Conservation (phyloP, 2,329 filamentous ascomycete species). For the Cladorrhinum sp. region DNA sequence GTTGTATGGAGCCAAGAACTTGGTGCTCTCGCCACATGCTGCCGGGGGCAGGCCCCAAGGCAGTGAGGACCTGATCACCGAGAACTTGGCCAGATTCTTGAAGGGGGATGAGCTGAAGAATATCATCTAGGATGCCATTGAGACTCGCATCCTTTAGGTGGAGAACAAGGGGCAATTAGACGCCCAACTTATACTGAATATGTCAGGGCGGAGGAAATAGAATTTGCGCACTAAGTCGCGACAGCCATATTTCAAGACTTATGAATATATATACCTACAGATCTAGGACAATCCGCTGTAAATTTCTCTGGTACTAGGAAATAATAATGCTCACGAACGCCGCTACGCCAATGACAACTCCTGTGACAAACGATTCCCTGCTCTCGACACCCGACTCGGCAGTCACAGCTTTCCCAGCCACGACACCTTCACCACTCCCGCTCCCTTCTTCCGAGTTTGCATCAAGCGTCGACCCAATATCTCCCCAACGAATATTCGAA, state of each 20-base stretch:
- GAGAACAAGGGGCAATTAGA: too few relatives aligned
- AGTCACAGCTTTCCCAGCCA: not conserved
- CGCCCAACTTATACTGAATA: too few relatives aligned
- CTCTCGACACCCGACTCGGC: not conserved
- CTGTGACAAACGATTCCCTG: not conserved
- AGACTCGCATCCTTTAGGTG: too few relatives aligned
- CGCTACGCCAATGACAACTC: not conserved
- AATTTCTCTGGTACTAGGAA: too few relatives aligned
- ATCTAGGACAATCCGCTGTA: too few relatives aligned
- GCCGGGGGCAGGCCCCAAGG: constrained; percentile 60
- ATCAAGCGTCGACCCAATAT: constrained; percentile 45
- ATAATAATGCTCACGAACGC: not conserved
- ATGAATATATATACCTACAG: too few relatives aligned
- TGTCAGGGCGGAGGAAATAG: too few relatives aligned
- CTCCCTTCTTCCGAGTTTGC: not conserved
- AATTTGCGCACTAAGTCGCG: too few relatives aligned
- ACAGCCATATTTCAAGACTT: too few relatives aligned
- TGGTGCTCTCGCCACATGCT: constrained; percentile 54
- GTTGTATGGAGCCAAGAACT: constrained; percentile 51
- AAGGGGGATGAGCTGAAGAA: constrained; percentile 60
- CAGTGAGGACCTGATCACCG: constrained; percentile 55
- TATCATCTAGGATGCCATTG: constrained; percentile 16
- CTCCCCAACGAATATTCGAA: constrained; percentile 49
- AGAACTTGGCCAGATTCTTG: constrained; percentile 58
- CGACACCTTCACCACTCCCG: not conserved